Base-by-base conservation (phyloP, 306 rosid genomes). In the Cyamopsis tetragonoloba region DNA sequence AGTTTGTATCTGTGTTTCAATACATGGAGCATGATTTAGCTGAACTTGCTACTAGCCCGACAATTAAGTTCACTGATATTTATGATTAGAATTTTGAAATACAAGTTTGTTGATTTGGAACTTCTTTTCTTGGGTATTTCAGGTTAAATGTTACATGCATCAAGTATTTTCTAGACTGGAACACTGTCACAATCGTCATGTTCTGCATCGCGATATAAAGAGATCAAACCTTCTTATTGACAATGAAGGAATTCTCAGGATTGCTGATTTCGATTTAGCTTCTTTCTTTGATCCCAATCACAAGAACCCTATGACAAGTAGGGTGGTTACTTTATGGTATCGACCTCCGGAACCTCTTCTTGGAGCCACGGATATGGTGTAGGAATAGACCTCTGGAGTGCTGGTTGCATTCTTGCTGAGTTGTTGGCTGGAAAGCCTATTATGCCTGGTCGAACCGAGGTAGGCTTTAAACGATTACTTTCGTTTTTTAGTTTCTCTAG, bases 1-100 rank as follows among this genome's bases (percentile, higher is more conserved):
- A 86, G 93, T 83, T 83, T 91, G 67, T 91, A 91, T 79, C 96
- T 91, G 96, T 88, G 3, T 83, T 88, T 81, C 80, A 60, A 50
- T 91, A 88, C 69, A 91, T 91, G 97, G 97, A 81, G 72, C 97
- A 91, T 74, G 97, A 91, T 78, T 81, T 91, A 84, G 97, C 93
- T 32, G 97, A 96, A 73, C 97, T 91, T 73, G 90, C 96, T 50
- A 88, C 97, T 0, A 91, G 84, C 77, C 96, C 93, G 0, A 71
- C 66, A 42, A 83, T 88, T 66, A 86, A 86, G 79, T 91, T 91
- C 71, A 88, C 93, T 51, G 22, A 76, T 35, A 65, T 59, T 39
- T 46, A 9, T 69, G 59, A 70, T 30, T 69, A 0, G 2, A 38
- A 4, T 35, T 50, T 37, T 35, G 22, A n/a, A n/a, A n/a, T n/a